phyloP scores from a whole-genome alignment of 2,329 filamentous ascomycete genomes.

The Pestalotiopsis sp. region DNA sequence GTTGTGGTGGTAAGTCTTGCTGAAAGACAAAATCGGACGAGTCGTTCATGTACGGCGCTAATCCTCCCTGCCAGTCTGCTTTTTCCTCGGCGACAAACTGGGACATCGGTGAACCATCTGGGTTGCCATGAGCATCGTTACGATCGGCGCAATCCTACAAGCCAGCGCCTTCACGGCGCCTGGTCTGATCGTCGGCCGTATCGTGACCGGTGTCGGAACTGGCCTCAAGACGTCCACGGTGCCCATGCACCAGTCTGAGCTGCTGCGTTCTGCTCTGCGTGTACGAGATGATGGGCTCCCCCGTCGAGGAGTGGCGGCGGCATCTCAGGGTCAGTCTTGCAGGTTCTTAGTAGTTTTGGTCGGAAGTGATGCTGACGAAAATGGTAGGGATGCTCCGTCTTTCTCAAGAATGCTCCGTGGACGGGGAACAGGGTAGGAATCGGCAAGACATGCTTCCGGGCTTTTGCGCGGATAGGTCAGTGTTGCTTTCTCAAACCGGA shows the following conservation, averaged over 20 bases:
- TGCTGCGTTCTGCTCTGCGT: not conserved
- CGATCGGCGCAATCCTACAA: slow-evolving; percentile 14
- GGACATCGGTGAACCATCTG: slow-evolving; percentile 11
- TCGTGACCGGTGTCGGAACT: slow-evolving; percentile 12
- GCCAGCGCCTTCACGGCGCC: slow-evolving; percentile 10
- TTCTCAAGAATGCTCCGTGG: not conserved
- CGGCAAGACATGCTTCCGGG: not conserved
- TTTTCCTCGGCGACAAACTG: slow-evolving; percentile 12
- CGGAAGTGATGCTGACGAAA: not conserved
- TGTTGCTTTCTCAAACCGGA: not conserved
- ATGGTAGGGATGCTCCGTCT: not conserved
- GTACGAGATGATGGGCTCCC: not conserved
- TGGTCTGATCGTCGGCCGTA: slow-evolving; percentile 13
- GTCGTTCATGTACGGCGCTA: not conserved
- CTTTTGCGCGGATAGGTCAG: not conserved
- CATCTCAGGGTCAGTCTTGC: not conserved
- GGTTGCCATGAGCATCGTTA: slow-evolving; percentile 15
- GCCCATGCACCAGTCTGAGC: slow-evolving; percentile 40
- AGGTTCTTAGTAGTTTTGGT: too few relatives aligned
- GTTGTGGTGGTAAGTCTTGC: not conserved
- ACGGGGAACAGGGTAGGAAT: not conserved
- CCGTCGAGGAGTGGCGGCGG: not conserved
- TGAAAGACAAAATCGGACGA: not conserved
- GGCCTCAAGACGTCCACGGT: slow-evolving; percentile 34
- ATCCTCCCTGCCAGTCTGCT: not conserved